These are phyloP conservation scores for Melaleuca quinquenervia DNA, from an alignment of 345 rosid species.

Conservation along the genomic window DNA sequence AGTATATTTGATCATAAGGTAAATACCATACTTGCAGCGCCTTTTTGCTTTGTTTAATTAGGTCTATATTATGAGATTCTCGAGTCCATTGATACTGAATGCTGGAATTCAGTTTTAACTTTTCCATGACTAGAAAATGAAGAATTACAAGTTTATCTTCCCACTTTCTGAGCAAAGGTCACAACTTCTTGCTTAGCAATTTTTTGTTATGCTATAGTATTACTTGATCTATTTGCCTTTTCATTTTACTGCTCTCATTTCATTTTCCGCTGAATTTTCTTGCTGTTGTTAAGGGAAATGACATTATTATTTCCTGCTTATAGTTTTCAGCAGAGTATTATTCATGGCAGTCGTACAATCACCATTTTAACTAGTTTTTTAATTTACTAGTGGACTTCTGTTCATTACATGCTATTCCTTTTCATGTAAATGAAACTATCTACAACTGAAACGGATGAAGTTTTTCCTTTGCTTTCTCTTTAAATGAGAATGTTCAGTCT, in stretches of 20 bases:
- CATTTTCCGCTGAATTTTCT: no score
- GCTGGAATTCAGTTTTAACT: not conserved
- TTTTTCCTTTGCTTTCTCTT: no score
- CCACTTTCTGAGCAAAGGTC: not conserved
- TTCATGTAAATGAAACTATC: not conserved
- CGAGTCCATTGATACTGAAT: not conserved
- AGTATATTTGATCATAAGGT: conserved; percentile 32
- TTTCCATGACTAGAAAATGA: not conserved
- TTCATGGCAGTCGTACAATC: no score
- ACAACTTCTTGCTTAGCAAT: not conserved
- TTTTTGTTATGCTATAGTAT: not conserved
- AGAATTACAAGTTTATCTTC: not conserved
- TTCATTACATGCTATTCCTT: not conserved
- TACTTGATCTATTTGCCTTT: not conserved
- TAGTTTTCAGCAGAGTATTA: no score
- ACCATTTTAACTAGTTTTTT: no score
- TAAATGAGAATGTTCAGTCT: no score
- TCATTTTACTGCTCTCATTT: no score
- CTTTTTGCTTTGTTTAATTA: not conserved
- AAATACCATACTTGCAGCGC: not conserved
- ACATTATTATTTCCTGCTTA: no score
- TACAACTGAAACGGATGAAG: not conserved
- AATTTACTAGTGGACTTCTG: no score
- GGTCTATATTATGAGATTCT: not conserved
- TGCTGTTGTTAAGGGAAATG: no score